Evolutionary conservation across 148 eudicot genomes (phyloP).

Genomic region (Camellia japonica): DNA sequence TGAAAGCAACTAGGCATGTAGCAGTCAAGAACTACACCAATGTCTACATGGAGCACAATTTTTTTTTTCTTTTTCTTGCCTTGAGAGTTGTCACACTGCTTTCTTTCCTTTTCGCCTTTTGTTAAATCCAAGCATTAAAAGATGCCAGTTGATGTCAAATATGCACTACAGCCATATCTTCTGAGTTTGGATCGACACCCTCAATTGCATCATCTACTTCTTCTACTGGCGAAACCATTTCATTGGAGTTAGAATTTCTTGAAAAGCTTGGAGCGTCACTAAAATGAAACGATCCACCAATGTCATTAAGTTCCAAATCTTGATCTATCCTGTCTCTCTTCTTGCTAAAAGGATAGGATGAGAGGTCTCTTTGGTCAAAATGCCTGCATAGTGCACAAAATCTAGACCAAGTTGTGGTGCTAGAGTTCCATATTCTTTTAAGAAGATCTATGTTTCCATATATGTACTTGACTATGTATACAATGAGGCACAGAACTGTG

Average conservation of each 20-base stretch:
- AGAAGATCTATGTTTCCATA: slow-evolving; percentile 18
- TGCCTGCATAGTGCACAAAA: too few relatives aligned
- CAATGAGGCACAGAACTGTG: slow-evolving; percentile 16
- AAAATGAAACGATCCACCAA: neutral
- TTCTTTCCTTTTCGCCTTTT: neutral
- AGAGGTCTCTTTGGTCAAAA: too few relatives aligned
- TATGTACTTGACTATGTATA: slow-evolving; percentile 13
- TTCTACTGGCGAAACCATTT: neutral
- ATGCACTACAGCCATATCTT: neutral
- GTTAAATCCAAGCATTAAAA: neutral
- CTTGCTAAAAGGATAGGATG: neutral
- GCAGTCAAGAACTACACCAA: too few relatives aligned
- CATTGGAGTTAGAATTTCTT: neutral
- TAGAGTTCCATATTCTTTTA: neutral
- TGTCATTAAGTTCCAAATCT: neutral
- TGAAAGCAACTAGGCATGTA: too few relatives aligned
- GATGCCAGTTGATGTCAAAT: neutral
- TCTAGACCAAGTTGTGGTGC: too few relatives aligned
- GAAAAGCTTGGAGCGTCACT: neutral
- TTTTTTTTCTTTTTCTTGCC: too few relatives aligned
- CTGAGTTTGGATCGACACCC: neutral
- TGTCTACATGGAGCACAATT: too few relatives aligned
- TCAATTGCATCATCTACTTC: neutral
- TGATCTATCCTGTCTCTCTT: neutral
- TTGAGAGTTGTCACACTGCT: neutral